These are phyloP conservation scores for Tetrahymena thermophila DNA, from an alignment of 73 alveolate species.

Conservation along the genomic window DNA sequence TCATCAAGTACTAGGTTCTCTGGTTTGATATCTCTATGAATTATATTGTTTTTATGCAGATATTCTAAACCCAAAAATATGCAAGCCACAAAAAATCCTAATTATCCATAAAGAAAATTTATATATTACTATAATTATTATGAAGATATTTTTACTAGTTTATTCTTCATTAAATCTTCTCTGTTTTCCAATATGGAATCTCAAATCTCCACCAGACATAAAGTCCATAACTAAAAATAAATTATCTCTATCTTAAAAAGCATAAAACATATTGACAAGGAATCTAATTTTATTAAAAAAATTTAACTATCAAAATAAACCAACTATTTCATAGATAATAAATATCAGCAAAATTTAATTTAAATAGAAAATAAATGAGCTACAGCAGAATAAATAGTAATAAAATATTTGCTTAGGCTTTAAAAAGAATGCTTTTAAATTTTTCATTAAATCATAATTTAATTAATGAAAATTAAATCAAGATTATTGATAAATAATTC, in stretches of 20 bases:
- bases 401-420: too few relatives aligned
- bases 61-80: slow-evolving; percentile 53
- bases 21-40: slow-evolving; percentile 81
- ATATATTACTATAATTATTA: neutral
- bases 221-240: slow-evolving; percentile 73
- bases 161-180: slow-evolving; percentile 45
- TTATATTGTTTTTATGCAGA: slow-evolving; percentile 50
- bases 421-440: too few relatives aligned
- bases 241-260: slow-evolving; percentile 71
- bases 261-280: slow-evolving; percentile 77
- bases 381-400: too few relatives aligned
- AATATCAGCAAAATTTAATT: too few relatives aligned
- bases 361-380: too few relatives aligned
- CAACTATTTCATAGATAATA: too few relatives aligned
- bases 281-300: slow-evolving; percentile 36
- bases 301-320: too few relatives aligned
- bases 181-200: slow-evolving; percentile 44
- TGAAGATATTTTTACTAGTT: slow-evolving; percentile 39
- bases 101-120: slow-evolving; percentile 11
- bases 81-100: slow-evolving; percentile 62
- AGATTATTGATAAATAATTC: too few relatives aligned
- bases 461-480: too few relatives aligned
- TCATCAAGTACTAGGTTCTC: slow-evolving; percentile 67
- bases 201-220: slow-evolving; percentile 66
- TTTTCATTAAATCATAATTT: too few relatives aligned